phyloP scores from a whole-genome alignment of 2,329 filamentous ascomycete species.

The Neonectria hederae region DNA sequence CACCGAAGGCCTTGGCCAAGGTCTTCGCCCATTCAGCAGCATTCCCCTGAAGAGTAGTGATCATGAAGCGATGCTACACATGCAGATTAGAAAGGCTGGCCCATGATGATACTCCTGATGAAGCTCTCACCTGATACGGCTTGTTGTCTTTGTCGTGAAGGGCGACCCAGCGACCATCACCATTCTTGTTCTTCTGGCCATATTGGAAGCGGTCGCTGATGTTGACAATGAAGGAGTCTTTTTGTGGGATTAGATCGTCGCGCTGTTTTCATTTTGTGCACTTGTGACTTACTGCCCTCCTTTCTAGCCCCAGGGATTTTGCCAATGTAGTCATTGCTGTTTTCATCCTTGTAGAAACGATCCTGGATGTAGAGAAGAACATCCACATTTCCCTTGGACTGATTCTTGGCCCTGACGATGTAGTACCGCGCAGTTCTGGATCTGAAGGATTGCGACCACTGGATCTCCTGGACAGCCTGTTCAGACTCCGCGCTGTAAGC shows the following conservation, averaged over 20 bases:
- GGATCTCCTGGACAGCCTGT: constrained; percentile 17
- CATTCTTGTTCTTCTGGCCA: constrained; percentile 30
- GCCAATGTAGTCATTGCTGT: constrained; percentile 24
- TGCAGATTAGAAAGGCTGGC: not conserved
- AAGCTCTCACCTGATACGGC: constrained; percentile 24
- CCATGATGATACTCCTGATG: rapidly evolving
- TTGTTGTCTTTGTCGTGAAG: constrained; percentile 34
- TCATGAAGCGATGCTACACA: constrained; percentile 29
- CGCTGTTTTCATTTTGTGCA: too few relatives aligned
- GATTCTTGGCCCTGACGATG: constrained; percentile 24
- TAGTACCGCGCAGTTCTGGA: constrained; percentile 28
- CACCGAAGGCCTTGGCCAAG: constrained; percentile 22
- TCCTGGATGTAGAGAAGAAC: constrained; percentile 31
- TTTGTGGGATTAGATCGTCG: not conserved
- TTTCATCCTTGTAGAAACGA: constrained; percentile 21
- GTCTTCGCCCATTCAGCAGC: constrained; percentile 14
- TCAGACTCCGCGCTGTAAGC: constrained; percentile 25
- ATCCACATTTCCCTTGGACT: constrained; percentile 19
- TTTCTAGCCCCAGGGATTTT: constrained; percentile 15
- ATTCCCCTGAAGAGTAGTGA: constrained; percentile 19
- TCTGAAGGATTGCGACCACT: constrained; percentile 26
- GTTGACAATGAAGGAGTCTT: constrained; percentile 22
- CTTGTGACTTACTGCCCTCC: constrained; percentile 24
- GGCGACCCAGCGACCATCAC: constrained; percentile 25
- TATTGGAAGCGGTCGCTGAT: constrained; percentile 33